Evolutionary conservation across 2,329 filamentous ascomycete genomes (phyloP), one percentile per base, ranked within the genome.

Genomic region (Coniochaeta sp.): DNA sequence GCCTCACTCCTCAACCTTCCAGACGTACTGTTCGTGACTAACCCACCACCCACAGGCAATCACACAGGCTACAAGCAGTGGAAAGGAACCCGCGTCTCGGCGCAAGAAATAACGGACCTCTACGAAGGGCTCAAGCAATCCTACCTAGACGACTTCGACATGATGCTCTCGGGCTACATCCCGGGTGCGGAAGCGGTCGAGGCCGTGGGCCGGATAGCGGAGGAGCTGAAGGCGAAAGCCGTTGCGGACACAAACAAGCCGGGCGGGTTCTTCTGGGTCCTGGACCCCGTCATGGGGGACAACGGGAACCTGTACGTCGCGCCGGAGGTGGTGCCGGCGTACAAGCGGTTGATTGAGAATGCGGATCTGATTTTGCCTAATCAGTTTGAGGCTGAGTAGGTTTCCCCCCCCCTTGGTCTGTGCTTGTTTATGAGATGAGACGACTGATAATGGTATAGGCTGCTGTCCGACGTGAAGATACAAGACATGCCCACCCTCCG

Each of bases 201-300:
- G 61, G 86, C 89, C 8, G 88, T 97, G 1, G 94, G 92, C 8
- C 76, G 78, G 51, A 96, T 99, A 58, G 94, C 83, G 12, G 78
- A 85, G 57, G 90, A 96, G 60, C 77, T 96, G 55, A 87, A 86
- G 65, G 73, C 79, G 50, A 86, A 83, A 60, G 77, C 81, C 2
- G 73, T 72, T 31, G 73, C 71, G 13, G n/a, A n/a, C n/a, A n/a
- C n/a, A n/a, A n/a, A n/a, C n/a, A 77, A 57, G 28, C 85, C 87
- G 0, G 88, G 90, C 0, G 83, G 79, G 45, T 96, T 97, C 73
- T 97, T 97, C 71, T 97, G 92, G 92, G 89, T 96, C 3, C 78
- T 99, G 24, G 94, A 99, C 67, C 94, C 95, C 0, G 94, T 99
- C 47, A 99, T 99, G 94, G 94, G 94, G 27, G 94, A 99, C 66